Evolutionary conservation across 2,329 filamentous ascomycete species (phyloP).

Genomic region (Sordariomycetes sp.): DNA sequence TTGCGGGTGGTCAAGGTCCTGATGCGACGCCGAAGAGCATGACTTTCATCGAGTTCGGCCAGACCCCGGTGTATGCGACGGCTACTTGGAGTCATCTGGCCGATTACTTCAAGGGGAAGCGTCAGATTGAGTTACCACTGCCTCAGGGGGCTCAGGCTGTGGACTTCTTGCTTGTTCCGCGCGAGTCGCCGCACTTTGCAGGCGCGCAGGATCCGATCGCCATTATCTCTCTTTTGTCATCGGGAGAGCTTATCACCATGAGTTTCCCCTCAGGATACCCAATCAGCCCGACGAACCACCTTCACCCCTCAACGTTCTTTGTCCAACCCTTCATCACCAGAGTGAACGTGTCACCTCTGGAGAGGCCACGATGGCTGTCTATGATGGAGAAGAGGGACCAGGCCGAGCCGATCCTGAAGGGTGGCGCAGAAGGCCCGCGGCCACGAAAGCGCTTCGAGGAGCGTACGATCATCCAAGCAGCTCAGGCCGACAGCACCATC

Average conservation of each 20-base stretch:
- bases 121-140: constrained; percentile 60
- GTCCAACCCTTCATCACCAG: constrained; percentile 83
- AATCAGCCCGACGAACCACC: constrained; percentile 84
- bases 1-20: constrained; percentile 70
- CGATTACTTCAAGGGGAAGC: constrained; percentile 71
- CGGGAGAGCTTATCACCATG: constrained; percentile 81
- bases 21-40: constrained; percentile 65
- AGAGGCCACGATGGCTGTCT: constrained; percentile 77
- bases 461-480: constrained; percentile 75
- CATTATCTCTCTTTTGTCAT: constrained; percentile 67
- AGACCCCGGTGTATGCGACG: constrained; percentile 84
- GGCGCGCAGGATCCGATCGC: constrained; percentile 89
- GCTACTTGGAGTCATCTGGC: constrained; percentile 79
- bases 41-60: constrained; percentile 81
- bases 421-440: constrained; percentile 64
- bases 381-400: constrained; percentile 77
- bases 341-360: constrained; percentile 62
- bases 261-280: constrained; percentile 89
- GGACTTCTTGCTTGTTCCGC: constrained; percentile 77
- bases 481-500: constrained; percentile 87
- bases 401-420: constrained; percentile 69
- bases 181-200: constrained; percentile 73
- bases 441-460: constrained; percentile 70
- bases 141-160: constrained; percentile 69
- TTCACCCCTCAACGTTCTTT: constrained; percentile 79